Percentiles rank a stretch among this genome's conserved stretches.
Conservation (phyloP, 1,139 yeast genomes). For the Kurtzmaniella quercitrusa region DNA sequence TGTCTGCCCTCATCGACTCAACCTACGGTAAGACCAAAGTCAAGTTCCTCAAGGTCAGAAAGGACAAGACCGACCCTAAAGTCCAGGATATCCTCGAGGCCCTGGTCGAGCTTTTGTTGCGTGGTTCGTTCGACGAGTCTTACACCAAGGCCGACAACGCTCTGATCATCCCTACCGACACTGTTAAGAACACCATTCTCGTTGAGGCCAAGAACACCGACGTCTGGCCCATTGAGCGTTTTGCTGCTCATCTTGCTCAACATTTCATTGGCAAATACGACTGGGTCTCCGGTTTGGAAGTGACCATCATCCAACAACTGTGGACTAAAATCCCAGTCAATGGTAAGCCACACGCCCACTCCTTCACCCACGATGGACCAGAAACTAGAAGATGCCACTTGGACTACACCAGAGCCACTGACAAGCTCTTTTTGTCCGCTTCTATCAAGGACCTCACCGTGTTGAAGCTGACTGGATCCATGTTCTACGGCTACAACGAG, state of each 20-base stretch:
- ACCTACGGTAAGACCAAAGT: slow-evolving; percentile 91
- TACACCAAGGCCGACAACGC: slow-evolving; percentile 86
- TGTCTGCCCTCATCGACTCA: slow-evolving; percentile 35
- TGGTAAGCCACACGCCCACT: slow-evolving; percentile 76
- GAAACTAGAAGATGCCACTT: slow-evolving; percentile 66
- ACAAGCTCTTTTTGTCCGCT: slow-evolving; percentile 55
- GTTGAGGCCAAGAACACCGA: slow-evolving; percentile 77
- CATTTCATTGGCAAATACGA: slow-evolving; percentile 74
- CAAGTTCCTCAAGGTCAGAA: slow-evolving; percentile 81
- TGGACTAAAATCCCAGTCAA: slow-evolving; percentile 77
- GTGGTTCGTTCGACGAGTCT: slow-evolving; percentile 72
- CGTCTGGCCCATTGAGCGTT: slow-evolving; percentile 86
- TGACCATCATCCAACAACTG: slow-evolving; percentile 62
- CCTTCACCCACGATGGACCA: slow-evolving; percentile 79
- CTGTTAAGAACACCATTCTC: slow-evolving; percentile 83
- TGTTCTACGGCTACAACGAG: slow-evolving; percentile 80
- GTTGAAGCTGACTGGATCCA: slow-evolving; percentile 89
- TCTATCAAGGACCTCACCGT: slow-evolving; percentile 82
- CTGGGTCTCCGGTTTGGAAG: slow-evolving; percentile 70
- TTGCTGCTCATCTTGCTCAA: slow-evolving; percentile 78
- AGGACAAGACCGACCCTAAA: slow-evolving; percentile 63
- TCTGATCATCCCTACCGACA: slow-evolving; percentile 90
- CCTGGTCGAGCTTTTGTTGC: slow-evolving; percentile 67
- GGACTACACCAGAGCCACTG: slow-evolving; percentile 43
- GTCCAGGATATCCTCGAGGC: slow-evolving; percentile 83